Base-by-base conservation (phyloP, 2,329 filamentous ascomycete species). In the Rhinocladiella mackenziei region DNA sequence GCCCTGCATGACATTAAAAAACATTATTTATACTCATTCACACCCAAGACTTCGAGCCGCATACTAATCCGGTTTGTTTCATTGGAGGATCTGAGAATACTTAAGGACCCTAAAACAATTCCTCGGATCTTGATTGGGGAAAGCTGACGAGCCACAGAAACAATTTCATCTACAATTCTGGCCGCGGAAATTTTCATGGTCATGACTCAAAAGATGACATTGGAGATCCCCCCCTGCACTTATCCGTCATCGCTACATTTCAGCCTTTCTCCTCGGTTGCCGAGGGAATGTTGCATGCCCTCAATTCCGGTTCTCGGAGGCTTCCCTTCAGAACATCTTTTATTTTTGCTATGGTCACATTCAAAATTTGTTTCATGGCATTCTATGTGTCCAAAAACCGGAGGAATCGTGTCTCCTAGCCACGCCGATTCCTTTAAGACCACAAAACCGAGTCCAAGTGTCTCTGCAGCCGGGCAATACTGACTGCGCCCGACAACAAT, bases 1-100 rank as follows among this genome's bases (percentile, higher is more conserved):
- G 37, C 46, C 46, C 42, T 50, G 47, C 47, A 50, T 50, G 43
- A 48, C 32, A 43, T 36, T n/a, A n/a, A n/a, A n/a, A n/a, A n/a
- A n/a, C n/a, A n/a, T n/a, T n/a, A n/a, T n/a, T n/a, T n/a, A n/a
- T n/a, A n/a, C n/a, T n/a, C n/a, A n/a, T n/a, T 35, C 18, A 28
- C 32, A 20, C 14, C 19, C 17, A 8, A 38, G 8, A 32, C 29
- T 32, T 39, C 37, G 47, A 40, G 42, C 47, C 46, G 42, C 47
- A 45, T 50, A 35, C 15, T 28, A 50, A 45, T 50, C 42, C 39
- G 20, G 30, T 6, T 18, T 10, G 3, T 14, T 15, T 39, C 15
- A 50, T 46, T 50, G 38, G 47, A 11, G 15, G 15, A 14, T 45
- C 23, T 17, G 31, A 22, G 7, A 2, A 26, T 20, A 23, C 17